Conservation (phyloP, 2,329 filamentous ascomycete genomes). For the Epichloe elymi region DNA sequence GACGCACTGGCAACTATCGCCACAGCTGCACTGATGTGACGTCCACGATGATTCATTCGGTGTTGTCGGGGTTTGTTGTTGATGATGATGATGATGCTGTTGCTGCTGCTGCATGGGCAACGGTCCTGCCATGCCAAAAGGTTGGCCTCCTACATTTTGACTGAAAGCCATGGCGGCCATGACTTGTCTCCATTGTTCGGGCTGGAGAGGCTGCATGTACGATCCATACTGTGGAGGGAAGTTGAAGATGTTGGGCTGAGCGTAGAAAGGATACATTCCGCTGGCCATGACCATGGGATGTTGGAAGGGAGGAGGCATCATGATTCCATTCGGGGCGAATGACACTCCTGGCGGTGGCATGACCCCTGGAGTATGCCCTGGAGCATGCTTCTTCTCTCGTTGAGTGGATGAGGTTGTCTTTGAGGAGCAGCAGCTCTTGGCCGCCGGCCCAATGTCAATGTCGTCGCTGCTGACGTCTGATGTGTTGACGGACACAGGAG, state of each 20-base stretch:
- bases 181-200: conserved; percentile 37
- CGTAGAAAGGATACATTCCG: conserved; percentile 27
- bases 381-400: conserved; percentile 10
- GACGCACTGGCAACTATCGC: conserved; percentile 52
- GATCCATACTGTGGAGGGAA: conserved; percentile 43
- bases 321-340: conserved; percentile 15
- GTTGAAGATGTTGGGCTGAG: conserved; percentile 34
- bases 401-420: conserved; percentile 6
- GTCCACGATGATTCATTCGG: conserved; percentile 17
- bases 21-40: conserved; percentile 44
- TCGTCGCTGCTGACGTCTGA: conserved; percentile 5
- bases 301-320: conserved; percentile 23
- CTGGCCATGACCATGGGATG: conserved; percentile 23
- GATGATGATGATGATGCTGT: background rate
- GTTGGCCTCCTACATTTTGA: background rate
- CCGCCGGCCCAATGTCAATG: conserved; percentile 6
- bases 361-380: conserved; percentile 9
- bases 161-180: conserved; percentile 23
- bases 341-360: conserved; percentile 10
- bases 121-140: conserved; percentile 14
- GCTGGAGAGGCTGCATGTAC: conserved; percentile 40
- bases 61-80: conserved; percentile 4
- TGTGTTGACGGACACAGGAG: conserved; percentile 4
- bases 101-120: conserved; percentile 10
- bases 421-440: conserved; percentile 19